Evolutionary conservation across 1,139 yeast species (phyloP), one percentile per base, ranked within the genome.

Genomic region (Suhomyces guaymorum): DNA sequence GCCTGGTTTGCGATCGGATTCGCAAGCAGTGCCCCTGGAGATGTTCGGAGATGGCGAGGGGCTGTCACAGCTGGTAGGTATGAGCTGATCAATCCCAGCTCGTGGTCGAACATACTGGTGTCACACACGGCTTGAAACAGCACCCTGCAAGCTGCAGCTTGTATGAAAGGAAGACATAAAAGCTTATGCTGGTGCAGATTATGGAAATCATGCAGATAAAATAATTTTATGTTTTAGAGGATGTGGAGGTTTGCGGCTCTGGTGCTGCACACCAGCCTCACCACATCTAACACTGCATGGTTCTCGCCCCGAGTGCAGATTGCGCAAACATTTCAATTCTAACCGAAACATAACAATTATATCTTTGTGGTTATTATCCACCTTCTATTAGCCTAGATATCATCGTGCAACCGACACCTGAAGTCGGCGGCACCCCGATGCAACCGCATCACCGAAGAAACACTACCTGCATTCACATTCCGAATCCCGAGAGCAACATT

Each of bases 301-400:
- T 31, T 31, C 22, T 17, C 8, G 19, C 19, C 5, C 7, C 8
- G 5, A 17, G 34, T 31, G 32, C 29, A 21, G 18, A n/a, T 28
- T 21, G 24, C 26, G 30, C 33, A 28, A 35, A 35, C 31, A 29
- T 32, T 34, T 32, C 40, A 27, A 27, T 30, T 33, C 37, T 37
- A 37, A 32, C 40, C 40, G 40, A 37, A 32, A 22, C 24, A 12
- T 31, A 32, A 30, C 31, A 32, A 21, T 25, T 23, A 15, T 15
- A 14, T 12, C 28, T 22, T 16, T 33, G 32, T 29, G 33, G 30
- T 11, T 33, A 33, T 28, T 29, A 15, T 33, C 11, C 17, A 27
- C 20, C 10, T 11, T 11, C 16, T 24, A 13, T 27, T 32, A 32
- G 35, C 30, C 35, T 32, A 32, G 30, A 32, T 26, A 32, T 22